Base-by-base conservation (phyloP, 1,284 basidiomycete genomes). In the Athelia psychrophila region DNA sequence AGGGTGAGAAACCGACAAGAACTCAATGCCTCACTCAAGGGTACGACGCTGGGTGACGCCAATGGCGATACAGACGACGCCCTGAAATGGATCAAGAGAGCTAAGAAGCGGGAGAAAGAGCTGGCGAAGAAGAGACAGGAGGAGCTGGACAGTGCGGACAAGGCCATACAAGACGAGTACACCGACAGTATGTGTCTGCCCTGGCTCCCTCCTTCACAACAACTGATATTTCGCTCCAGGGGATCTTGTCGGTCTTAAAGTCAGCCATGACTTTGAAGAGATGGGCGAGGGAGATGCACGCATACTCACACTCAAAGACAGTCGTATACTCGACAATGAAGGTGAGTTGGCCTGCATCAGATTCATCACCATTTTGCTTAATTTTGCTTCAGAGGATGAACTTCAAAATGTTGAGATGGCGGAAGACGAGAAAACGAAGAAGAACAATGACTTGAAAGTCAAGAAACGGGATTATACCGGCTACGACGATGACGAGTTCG, bases 251-350 rank as follows among this genome's bases (percentile, higher is more conserved):
- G 97, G 97, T 42, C 73, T 99, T 55, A 97, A 96, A 78, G 97
- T 99, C 64, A 88, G 83, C 70, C 97, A 99, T 73, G 93, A 93
- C 75, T 85, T 96, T 54, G 91, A 96, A 54, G 89, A 82, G 55
- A 80, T 98, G 70, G 88, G 88, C 54, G 93, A 95, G 67, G 96
- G 97, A 59, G 91, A 97, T 70, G 95, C 93, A 59, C 85, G 88
- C 56, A 92, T 99, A 73, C 86, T 99, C 58, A 99, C 97, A 1
- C 77, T 99, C 63, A 95, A 96, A 80, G 97, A 99, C 67, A 89
- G 87, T 61, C 84, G 91, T 33, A 90, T 99, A 51, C 85, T 99
- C 27, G 95, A 93, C 61, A 91, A 92, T 55, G 95, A 97, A 78
- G 93, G 93, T 87, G 61, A 54, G 75, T 58, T 13, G 2, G n/a